Evolutionary conservation across 1,139 yeast species (phyloP), one percentile per base, ranked within the genome.

Genomic region (Yamadazyma taylorii): DNA sequence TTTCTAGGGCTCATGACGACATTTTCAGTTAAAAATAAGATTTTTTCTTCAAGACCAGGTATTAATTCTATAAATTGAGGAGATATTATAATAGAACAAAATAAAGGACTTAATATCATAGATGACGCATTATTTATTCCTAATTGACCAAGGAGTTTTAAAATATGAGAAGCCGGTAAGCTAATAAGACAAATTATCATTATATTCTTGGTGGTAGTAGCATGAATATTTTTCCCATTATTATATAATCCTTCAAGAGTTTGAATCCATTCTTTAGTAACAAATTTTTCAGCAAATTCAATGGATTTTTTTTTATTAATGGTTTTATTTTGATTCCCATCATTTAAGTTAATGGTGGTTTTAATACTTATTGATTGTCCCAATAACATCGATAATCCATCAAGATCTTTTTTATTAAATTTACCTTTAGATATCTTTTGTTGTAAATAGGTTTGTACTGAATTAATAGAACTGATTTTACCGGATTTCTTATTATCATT

Each of bases 221-320:
- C 67, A 49, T 77, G 72, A 6, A 74, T 55, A 32, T 85, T 78
- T 17, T 61, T 63, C 3, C 87, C 88, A 35, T 70, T 73, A 7
- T 73, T 70, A 57, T 77, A 82, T 36, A 78, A 54, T 25, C 63
- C 63, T 49, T 84, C 90, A 34, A 84, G 52, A 12, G 60, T 56
- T 43, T 78, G 81, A 14, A 81, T 60, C 88, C 88, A 83, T 11
- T 66, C 58, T 1, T 59, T 50, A 15, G 64, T 64, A 1, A 81
- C 78, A 55, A 83, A 84, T 25, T 51, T 55, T 38, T 76, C 81
- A 1, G 81, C 72, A 58, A 83, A 80, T 3, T 47, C 51, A 10
- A 55, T 43, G 0, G 65, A 50, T 31, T 45, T 52, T 30, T 43
- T 47, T 37, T 51, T 51, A 23, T 38, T 50, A 7, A 52, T 41